A percentile compares a stretch with the other conserved stretches of the same genome.
Evolutionary conservation across 164 flowering plant genomes (phyloP).

Genomic region (Hamamelis virginiana): DNA sequence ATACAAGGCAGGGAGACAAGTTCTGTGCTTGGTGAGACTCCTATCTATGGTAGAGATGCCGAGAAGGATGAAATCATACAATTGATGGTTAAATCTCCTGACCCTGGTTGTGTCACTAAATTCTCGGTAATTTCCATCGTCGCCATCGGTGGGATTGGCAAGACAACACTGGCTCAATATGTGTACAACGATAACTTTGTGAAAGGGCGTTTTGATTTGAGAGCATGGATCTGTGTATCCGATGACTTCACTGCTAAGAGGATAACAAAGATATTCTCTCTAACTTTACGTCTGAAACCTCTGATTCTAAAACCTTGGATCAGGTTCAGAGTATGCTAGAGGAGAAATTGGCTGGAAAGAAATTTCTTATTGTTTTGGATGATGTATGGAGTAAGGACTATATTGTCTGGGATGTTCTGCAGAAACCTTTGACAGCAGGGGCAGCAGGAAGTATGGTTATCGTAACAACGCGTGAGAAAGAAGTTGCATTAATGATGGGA

Average conservation of each 20-base stretch:
- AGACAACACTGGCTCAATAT: constrained; percentile 32
- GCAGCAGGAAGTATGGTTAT: constrained; percentile 26
- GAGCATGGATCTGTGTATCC: constrained; percentile 14
- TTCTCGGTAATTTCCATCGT: constrained; percentile 16
- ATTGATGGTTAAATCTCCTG: background rate
- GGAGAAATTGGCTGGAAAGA: constrained; percentile 9
- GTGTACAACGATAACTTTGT: constrained; percentile 17
- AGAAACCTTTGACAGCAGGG: constrained; percentile 16
- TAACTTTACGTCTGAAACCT: background rate
- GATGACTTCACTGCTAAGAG: constrained; percentile 17
- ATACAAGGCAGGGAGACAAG: background rate
- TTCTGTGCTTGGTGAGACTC: background rate
- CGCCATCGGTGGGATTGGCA: constrained; percentile 31
- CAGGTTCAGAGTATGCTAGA: background rate
- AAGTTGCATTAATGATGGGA: constrained; percentile 15
- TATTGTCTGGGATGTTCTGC: constrained; percentile 20
- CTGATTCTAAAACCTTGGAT: background rate
- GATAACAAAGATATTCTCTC: constrained; percentile 10
- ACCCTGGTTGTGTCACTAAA: no score
- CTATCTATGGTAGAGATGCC: constrained; percentile 17
- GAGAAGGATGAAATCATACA: constrained; percentile 12
- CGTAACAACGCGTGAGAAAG: constrained; percentile 24
- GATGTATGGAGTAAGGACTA: constrained; percentile 24
- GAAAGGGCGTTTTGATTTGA: no score
- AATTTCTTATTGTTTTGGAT: constrained; percentile 32